A percentile compares a stretch with the other conserved stretches of the same genome.
Conservation (phyloP, 805 yeast genomes). For the Starmerella roubikii region DNA sequence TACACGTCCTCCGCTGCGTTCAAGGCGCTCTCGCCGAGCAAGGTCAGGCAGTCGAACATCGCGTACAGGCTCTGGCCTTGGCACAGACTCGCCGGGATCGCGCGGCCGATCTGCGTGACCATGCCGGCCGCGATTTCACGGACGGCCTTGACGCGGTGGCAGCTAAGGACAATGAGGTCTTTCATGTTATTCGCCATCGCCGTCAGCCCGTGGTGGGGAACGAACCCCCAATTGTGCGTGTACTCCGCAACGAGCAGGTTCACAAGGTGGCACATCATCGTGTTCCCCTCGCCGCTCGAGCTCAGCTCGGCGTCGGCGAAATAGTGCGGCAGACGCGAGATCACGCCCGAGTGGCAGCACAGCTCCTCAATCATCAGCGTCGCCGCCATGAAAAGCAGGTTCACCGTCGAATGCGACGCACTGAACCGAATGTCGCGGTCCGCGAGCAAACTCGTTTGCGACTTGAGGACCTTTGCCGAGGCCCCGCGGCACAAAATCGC, state of each 20-base stretch:
- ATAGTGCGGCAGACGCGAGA: conserved; percentile 63
- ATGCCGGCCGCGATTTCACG: conserved; percentile 72
- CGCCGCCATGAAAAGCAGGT: conserved; percentile 77
- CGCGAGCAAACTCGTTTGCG: conserved; percentile 8
- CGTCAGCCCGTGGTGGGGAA: conserved; percentile 1
- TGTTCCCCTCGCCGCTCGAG: conserved; percentile 46
- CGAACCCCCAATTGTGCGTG: conserved; percentile 9
- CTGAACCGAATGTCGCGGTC: background rate
- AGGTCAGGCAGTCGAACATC: conserved; percentile 62
- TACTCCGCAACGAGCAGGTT: conserved; percentile 45
- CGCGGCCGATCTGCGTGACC: conserved; percentile 51
- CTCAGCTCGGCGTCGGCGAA: conserved; percentile 64
- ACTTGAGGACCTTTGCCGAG: conserved; percentile 29
- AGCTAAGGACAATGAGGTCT: conserved; percentile 51
- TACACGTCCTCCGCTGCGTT: conserved; percentile 78
- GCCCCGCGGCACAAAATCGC: conserved; percentile 83
- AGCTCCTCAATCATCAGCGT: conserved; percentile 64
- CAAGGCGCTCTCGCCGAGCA: conserved; percentile 62
- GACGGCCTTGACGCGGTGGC: conserved; percentile 60
- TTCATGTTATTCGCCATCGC: conserved; percentile 38
- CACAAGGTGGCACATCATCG: conserved; percentile 52
- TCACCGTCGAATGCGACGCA: conserved; percentile 20
- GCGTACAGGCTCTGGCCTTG: conserved; percentile 61
- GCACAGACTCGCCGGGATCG: conserved; percentile 67
- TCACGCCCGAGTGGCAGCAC: conserved; percentile 67